Evolutionary conservation across 2,329 filamentous ascomycete genomes (phyloP).

Genomic region (Fusarium annulatum): DNA sequence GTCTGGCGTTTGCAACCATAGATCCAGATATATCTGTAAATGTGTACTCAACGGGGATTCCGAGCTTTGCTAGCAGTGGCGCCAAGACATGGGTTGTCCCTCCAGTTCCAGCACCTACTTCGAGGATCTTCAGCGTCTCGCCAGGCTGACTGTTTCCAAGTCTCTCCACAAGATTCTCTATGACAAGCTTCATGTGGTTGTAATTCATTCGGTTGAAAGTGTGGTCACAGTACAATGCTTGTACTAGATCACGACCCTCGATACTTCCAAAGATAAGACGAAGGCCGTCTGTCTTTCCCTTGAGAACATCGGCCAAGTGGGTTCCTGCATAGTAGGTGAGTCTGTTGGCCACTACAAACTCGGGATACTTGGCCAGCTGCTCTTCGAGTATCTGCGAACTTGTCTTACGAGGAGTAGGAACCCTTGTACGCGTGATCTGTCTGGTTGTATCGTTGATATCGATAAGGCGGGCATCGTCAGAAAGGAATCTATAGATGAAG

Average conservation of each 20-base stretch:
- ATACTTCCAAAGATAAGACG: neutral
- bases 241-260: neutral
- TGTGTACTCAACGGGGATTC: neutral
- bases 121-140: neutral
- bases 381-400: neutral
- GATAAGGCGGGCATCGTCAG: neutral
- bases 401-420: neutral
- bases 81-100: neutral
- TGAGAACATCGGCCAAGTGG: neutral
- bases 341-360: neutral
- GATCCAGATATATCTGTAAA: neutral
- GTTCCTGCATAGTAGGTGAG: neutral
- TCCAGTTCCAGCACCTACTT: neutral
- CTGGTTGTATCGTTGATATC: neutral
- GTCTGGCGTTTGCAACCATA: neutral
- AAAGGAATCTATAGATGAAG: neutral
- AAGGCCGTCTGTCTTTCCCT: neutral
- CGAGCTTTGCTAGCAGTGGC: neutral
- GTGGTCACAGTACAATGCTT: neutral
- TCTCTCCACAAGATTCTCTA: neutral
- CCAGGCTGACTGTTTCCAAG: neutral
- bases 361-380: neutral
- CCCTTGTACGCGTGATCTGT: neutral
- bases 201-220: neutral
- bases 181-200: neutral